Evolutionary conservation across 2,329 filamentous ascomycete genomes (phyloP).

Genomic region (Fusarium xylarioides): DNA sequence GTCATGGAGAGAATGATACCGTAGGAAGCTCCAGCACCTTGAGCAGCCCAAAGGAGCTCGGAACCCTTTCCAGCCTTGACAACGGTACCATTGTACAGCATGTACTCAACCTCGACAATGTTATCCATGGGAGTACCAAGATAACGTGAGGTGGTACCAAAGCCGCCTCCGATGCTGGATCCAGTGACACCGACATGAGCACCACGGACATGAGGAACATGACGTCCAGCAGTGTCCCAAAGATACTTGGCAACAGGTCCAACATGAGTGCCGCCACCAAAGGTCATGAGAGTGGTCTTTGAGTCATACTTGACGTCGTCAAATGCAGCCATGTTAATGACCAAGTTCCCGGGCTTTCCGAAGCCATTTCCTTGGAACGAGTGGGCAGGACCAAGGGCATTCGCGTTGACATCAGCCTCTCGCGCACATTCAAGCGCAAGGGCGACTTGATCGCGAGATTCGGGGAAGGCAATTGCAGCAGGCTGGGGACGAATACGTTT

Average conservation of each 20-base stretch:
- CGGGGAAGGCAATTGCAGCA: slow-evolving; percentile 34
- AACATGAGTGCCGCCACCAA: slow-evolving; percentile 38
- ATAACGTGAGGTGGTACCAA: slow-evolving; percentile 29
- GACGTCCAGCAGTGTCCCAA: slow-evolving; percentile 39
- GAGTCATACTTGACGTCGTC: slow-evolving; percentile 35
- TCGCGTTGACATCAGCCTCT: slow-evolving; percentile 32
- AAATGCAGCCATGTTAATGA: slow-evolving; percentile 40
- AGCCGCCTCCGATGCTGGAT: slow-evolving; percentile 39
- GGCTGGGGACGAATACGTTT: slow-evolving; percentile 35
- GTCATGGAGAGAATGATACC: slow-evolving; percentile 39
- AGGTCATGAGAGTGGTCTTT: slow-evolving; percentile 26
- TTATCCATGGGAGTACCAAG: slow-evolving; percentile 37
- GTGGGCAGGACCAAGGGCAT: slow-evolving; percentile 36
- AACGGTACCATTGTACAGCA: slow-evolving; percentile 40
- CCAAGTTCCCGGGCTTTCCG: slow-evolving; percentile 35
- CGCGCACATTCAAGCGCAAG: slow-evolving; percentile 36
- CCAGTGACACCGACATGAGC: slow-evolving; percentile 37
- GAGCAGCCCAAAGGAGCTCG: slow-evolving; percentile 38
- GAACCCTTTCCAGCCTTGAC: slow-evolving; percentile 31
- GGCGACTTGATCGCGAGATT: slow-evolving; percentile 34
- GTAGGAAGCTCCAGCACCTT: slow-evolving; percentile 37
- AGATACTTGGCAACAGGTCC: slow-evolving; percentile 37
- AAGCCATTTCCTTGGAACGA: slow-evolving; percentile 37
- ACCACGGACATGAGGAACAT: slow-evolving; percentile 39
- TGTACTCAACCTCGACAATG: slow-evolving; percentile 35